These are phyloP conservation scores for Xylaria sp. DNA, from an alignment of 2,329 filamentous ascomycete genomes.

Conservation along the genomic window DNA sequence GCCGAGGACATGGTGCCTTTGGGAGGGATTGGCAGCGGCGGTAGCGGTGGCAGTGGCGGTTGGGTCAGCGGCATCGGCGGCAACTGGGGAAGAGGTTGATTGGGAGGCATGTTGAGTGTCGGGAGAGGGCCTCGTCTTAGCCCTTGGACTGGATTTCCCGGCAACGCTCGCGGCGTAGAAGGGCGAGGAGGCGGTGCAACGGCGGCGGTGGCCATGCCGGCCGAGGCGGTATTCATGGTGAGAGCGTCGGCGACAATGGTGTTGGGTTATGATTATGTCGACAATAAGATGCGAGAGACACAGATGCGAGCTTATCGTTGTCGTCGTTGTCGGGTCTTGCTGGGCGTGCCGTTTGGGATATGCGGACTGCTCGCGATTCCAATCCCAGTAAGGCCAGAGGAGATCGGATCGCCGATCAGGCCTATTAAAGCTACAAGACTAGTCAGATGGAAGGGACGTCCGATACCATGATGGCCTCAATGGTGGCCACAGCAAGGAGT, in stretches of 20 bases:
- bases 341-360: conserved; percentile 13
- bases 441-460: conserved; percentile 10
- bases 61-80: not conserved
- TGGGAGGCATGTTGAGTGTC: conserved; percentile 36
- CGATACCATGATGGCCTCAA: conserved; percentile 17
- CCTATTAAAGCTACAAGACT: conserved; percentile 18
- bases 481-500: not conserved
- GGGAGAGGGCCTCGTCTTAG: conserved; percentile 28
- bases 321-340: conserved; percentile 15
- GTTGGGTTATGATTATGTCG: conserved; percentile 7
- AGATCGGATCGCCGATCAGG: conserved; percentile 4
- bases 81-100: conserved; percentile 6
- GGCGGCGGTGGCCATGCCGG: conserved; percentile 30
- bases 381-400: not conserved
- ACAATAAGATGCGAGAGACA: conserved; percentile 13
- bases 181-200: conserved; percentile 27
- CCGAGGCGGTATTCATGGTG: conserved; percentile 29
- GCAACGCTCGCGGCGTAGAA: conserved; percentile 28
- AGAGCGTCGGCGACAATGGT: conserved; percentile 1
- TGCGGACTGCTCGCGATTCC: conserved; percentile 16
- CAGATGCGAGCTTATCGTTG: conserved; percentile 15
- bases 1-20: conserved; percentile 34
- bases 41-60: conserved; percentile 13
- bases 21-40: conserved; percentile 46
- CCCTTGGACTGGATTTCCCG: conserved; percentile 27